Evolutionary conservation across 768 basidiomycete genomes (phyloP).

Genomic region (button mushroom (Agaricus bisporus)): DNA sequence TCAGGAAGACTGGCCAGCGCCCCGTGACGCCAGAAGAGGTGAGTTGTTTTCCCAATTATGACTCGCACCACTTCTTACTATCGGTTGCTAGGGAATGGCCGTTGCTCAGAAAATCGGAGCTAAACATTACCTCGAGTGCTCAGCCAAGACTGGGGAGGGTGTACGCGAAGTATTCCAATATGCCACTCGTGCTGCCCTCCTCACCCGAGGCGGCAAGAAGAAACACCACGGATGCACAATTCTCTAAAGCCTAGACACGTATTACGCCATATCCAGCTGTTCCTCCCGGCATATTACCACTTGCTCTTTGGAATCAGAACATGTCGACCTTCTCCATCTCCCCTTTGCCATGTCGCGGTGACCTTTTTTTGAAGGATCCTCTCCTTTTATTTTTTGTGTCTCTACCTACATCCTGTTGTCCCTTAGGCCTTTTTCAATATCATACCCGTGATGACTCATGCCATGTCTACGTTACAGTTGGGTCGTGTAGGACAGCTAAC

Average conservation of each 20-base stretch:
- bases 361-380: conserved; percentile 1
- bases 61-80: neutral
- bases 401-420: conserved; percentile 10
- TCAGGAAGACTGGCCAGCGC: conserved; percentile 89
- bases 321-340: neutral
- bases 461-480: conserved; percentile 19
- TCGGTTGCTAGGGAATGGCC: conserved; percentile 68
- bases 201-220: conserved; percentile 46
- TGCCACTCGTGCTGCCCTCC: conserved; percentile 88
- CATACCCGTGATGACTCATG: conserved; percentile 11
- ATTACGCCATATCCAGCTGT: neutral
- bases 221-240: conserved; percentile 24
- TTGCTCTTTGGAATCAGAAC: conserved; percentile 3
- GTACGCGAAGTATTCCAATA: conserved; percentile 98
- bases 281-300: neutral
- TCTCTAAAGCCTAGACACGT: conserved; percentile 16
- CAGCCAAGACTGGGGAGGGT: conserved; percentile 92
- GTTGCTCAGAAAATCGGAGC: conserved; percentile 96
- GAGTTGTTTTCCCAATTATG: conserved; percentile 13
- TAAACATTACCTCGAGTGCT: conserved; percentile 95
- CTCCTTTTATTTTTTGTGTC: neutral
- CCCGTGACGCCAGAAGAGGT: conserved; percentile 95
- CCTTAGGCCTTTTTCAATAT: conserved; percentile 6
- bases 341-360: neutral
- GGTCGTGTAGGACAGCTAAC: conserved; percentile 80